A percentile compares a stretch with the other conserved stretches of the same genome.
phyloP scores from a whole-genome alignment of 192 early-diverging fungal genomes.

The Coemansia erecta region DNA sequence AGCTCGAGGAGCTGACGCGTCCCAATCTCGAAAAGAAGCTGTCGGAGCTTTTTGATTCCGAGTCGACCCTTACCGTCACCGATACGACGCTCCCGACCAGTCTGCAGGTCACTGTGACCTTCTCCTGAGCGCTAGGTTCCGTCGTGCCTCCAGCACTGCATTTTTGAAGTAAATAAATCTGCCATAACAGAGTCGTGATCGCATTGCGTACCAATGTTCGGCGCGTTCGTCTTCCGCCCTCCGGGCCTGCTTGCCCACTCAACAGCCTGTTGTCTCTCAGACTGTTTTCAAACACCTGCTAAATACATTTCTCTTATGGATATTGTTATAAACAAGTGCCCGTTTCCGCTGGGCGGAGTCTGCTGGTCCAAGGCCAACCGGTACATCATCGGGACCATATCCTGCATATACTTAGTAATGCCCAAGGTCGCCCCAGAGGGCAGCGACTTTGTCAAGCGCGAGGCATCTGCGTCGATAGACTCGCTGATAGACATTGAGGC shows the following conservation, averaged over 20 bases:
- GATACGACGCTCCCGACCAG: conserved; percentile 59
- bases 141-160: neutral
- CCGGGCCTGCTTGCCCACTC: neutral
- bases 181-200: too few relatives aligned
- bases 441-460: conserved; percentile 10
- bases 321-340: conserved; percentile 13
- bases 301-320: conserved; percentile 18
- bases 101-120: conserved; percentile 40
- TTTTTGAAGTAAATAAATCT: neutral
- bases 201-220: too few relatives aligned
- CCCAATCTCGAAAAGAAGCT: conserved; percentile 79
- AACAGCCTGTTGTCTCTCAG: neutral
- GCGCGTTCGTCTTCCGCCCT: too few relatives aligned
- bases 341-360: conserved; percentile 18
- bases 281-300: neutral
- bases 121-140: neutral
- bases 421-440: conserved; percentile 14
- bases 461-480: conserved; percentile 21
- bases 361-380: conserved; percentile 38
- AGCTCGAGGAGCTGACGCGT: conserved; percentile 76
- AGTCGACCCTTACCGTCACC: conserved; percentile 77
- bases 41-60: conserved; percentile 60
- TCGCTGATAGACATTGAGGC: conserved; percentile 25
- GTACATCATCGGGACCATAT: conserved; percentile 35
- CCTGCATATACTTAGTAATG: conserved; percentile 19